These are phyloP conservation scores for Coffea eugenioides DNA, from an alignment of 257 asterid species.

Conservation along the genomic window DNA sequence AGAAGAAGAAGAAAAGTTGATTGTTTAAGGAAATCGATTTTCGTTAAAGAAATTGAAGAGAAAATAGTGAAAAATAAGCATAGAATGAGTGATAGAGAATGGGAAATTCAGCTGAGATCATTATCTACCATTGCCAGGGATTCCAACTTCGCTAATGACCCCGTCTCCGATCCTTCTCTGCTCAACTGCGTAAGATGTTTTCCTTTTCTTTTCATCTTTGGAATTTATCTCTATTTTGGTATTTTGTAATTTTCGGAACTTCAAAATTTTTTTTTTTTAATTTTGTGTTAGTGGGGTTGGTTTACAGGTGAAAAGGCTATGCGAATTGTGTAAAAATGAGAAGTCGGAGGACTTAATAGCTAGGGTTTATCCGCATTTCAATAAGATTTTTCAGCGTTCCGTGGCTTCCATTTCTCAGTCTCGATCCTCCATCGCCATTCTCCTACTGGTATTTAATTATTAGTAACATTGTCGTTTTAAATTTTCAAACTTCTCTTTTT, in stretches of 20 bases:
- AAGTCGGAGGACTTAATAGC: conserved; percentile 77
- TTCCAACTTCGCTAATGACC: conserved; percentile 65
- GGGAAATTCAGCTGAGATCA: conserved; percentile 81
- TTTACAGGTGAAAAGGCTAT: conserved; percentile 62
- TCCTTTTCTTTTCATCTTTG: background rate
- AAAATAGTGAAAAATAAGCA: too few relatives aligned
- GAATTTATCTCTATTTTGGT: background rate
- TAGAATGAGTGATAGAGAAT: conserved; percentile 32
- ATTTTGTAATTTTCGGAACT: background rate
- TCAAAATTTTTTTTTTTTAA: background rate
- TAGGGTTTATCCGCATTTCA: conserved; percentile 82
- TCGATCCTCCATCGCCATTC: conserved; percentile 68
- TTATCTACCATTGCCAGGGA: conserved; percentile 72
- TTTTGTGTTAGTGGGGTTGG: background rate
- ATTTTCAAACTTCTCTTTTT: too few relatives aligned
- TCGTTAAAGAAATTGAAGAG: too few relatives aligned
- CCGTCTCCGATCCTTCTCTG: conserved; percentile 69
- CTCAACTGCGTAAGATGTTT: conserved; percentile 49
- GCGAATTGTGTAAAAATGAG: conserved; percentile 66
- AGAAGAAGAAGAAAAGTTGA: too few relatives aligned
- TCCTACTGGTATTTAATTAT: conserved; percentile 54
- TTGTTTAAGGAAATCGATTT: too few relatives aligned
- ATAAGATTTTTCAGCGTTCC: conserved; percentile 76
- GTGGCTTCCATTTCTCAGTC: conserved; percentile 69
- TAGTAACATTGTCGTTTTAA: background rate